phyloP scores from a whole-genome alignment of 306 rosid species.

The Trichosanthes truncata region DNA sequence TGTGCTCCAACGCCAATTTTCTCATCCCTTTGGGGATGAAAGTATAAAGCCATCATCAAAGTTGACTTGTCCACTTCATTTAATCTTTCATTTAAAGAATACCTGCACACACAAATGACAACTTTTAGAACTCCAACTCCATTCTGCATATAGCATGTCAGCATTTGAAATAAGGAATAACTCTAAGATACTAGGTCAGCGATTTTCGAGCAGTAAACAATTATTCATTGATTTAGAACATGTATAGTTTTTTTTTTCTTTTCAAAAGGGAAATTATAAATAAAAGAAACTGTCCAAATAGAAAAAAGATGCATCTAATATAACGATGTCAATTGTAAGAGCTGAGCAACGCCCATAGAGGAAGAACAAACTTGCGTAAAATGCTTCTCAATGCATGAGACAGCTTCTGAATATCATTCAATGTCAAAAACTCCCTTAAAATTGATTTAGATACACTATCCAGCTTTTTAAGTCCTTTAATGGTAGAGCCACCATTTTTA shows the following conservation, averaged over 20 bases:
- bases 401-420: slow-evolving; percentile 45
- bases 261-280: neutral
- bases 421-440: slow-evolving; percentile 31
- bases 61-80: slow-evolving; percentile 46
- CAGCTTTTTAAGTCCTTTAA: slow-evolving; percentile 33
- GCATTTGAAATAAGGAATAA: neutral
- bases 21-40: slow-evolving; percentile 54
- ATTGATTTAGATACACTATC: slow-evolving; percentile 22
- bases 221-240: neutral
- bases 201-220: neutral
- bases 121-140: neutral
- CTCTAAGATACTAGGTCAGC: neutral
- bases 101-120: slow-evolving; percentile 36
- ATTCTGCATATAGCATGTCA: neutral
- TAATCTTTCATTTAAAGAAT: slow-evolving; percentile 40
- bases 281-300: neutral
- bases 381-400: slow-evolving; percentile 30
- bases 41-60: slow-evolving; percentile 46
- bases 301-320: neutral
- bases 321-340: neutral
- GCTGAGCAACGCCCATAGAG: neutral
- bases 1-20: slow-evolving; percentile 56
- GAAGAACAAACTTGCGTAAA: slow-evolving; percentile 55
- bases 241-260: neutral
- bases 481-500: slow-evolving; percentile 27